Evolutionary conservation across 208 protist genomes (phyloP).

Genomic region (Trypanosoma caninum): DNA sequence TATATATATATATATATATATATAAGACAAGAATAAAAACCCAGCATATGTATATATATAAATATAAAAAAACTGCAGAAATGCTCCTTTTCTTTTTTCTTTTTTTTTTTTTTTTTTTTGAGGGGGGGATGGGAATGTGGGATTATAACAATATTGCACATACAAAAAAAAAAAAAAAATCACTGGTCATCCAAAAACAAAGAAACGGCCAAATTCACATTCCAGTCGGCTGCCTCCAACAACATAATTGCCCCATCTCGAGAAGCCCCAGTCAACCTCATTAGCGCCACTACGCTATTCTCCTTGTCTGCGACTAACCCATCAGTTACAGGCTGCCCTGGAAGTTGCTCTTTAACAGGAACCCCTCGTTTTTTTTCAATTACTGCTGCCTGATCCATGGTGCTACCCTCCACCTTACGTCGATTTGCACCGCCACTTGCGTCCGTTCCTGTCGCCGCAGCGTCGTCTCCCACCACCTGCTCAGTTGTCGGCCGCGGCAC

Average conservation of each 20-base stretch:
- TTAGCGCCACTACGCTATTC: constrained; percentile 20
- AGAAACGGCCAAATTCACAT: constrained; percentile 40
- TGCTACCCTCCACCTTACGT: background rate
- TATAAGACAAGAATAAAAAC: background rate
- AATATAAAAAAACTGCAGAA: background rate
- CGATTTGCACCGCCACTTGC: background rate
- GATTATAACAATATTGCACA: no score
- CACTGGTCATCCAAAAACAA: constrained; percentile 16
- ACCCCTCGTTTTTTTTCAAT: background rate
- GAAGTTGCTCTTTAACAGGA: no score
- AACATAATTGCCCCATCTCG: constrained; percentile 27
- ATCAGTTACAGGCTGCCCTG: background rate
- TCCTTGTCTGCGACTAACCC: background rate
- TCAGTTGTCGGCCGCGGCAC: constrained; percentile 23
- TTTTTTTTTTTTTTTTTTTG: background rate
- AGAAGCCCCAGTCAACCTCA: constrained; percentile 34
- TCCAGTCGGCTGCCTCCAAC: constrained; percentile 48
- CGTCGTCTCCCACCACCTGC: background rate
- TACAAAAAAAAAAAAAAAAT: no score
- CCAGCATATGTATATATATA: constrained; percentile 1
- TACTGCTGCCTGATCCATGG: background rate
- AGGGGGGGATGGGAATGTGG: background rate
- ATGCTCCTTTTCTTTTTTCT: background rate
- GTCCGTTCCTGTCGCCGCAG: background rate
- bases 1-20: no score